Evolutionary conservation across 805 yeast genomes (phyloP).

Genomic region (Metschnikowia similis): DNA sequence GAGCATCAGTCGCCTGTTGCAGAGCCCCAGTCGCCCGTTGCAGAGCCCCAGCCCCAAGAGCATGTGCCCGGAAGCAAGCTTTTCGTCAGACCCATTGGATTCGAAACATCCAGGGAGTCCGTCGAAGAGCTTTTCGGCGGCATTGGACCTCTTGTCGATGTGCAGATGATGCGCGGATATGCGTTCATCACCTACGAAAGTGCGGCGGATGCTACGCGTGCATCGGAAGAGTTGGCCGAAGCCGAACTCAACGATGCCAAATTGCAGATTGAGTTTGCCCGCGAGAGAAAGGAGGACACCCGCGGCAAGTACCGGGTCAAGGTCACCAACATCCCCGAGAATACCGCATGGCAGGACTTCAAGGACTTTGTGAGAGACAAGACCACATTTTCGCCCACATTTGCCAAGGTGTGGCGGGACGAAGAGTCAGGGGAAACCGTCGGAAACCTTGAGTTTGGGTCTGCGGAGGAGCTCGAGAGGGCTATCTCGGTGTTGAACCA

Average conservation of each 20-base stretch:
- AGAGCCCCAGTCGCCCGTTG: conserved; percentile 1
- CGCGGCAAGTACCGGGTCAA: conserved; percentile 73
- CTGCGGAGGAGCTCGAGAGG: conserved; percentile 69
- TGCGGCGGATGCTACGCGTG: conserved; percentile 49
- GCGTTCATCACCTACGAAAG: conserved; percentile 85
- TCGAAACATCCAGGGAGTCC: conserved; percentile 49
- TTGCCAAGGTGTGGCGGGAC: conserved; percentile 49
- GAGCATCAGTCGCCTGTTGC: conserved; percentile 1
- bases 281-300: conserved; percentile 52
- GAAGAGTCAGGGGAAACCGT: conserved; percentile 42
- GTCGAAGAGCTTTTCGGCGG: conserved; percentile 64
- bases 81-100: conserved; percentile 62
- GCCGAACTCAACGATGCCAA: conserved; percentile 48
- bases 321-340: conserved; percentile 66
- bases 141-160: conserved; percentile 64
- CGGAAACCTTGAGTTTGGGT: conserved; percentile 52
- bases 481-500: conserved; percentile 74
- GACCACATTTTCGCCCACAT: conserved; percentile 59
- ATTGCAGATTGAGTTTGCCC: conserved; percentile 51
- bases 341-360: conserved; percentile 81
- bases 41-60: background rate
- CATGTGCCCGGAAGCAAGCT: conserved; percentile 19
- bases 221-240: conserved; percentile 44
- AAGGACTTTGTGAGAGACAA: conserved; percentile 86
- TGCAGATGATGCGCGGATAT: conserved; percentile 72